These are phyloP conservation scores for Trichoderma simmonsii DNA, from an alignment of 2,329 filamentous ascomycete species.

Conservation along the genomic window DNA sequence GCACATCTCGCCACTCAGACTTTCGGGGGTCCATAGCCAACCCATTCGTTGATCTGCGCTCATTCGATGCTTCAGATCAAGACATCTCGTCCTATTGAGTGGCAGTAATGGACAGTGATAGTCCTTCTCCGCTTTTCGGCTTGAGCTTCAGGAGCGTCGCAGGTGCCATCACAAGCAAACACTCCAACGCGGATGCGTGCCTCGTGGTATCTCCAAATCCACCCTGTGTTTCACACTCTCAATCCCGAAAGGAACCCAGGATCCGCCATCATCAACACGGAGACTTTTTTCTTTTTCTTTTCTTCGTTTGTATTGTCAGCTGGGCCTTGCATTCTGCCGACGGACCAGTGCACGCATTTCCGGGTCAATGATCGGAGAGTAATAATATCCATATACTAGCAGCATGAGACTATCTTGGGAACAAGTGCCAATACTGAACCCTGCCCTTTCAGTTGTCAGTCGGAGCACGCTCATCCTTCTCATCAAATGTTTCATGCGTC, in stretches of 20 bases:
- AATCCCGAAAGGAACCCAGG: not conserved
- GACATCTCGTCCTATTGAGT: not conserved
- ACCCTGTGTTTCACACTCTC: not conserved
- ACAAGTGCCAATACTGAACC: not conserved
- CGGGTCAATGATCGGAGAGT: not conserved
- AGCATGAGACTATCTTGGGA: not conserved
- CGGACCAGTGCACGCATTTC: not conserved
- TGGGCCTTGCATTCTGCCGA: not conserved
- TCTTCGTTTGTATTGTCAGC: not conserved
- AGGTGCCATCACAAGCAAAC: not conserved
- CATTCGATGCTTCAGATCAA: not conserved
- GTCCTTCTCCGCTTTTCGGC: not conserved
- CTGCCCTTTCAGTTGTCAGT: not conserved
- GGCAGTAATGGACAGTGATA: not conserved
- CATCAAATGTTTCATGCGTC: constrained; percentile 9
- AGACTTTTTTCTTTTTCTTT: not conserved
- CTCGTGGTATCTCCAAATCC: not conserved
- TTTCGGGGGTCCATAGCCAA: not conserved
- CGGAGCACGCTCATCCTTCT: not conserved
- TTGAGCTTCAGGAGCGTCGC: constrained; percentile 7
- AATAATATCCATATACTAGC: not conserved
- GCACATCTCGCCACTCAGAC: not conserved
- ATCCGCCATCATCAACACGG: not conserved
- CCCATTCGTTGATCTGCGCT: not conserved
- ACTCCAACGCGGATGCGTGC: not conserved